Base-by-base conservation (phyloP, 139 green algal genomes). In the Auxenochlorella pyrenoidosa region DNA sequence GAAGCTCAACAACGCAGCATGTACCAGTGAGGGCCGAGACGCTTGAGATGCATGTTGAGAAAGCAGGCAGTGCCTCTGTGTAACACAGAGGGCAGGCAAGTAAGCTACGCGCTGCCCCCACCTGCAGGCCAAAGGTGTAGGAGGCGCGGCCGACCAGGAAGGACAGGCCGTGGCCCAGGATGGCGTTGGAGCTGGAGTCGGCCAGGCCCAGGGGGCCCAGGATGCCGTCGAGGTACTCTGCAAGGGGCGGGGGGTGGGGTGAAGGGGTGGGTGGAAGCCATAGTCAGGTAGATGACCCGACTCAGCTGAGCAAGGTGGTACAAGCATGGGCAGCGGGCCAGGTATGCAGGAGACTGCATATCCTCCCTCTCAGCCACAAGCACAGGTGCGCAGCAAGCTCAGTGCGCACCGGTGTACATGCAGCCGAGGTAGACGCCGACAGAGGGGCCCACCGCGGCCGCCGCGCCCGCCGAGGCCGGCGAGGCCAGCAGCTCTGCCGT, bases 391-490 rank as follows among this genome's bases (percentile, higher is more conserved):
- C 47, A 10, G 47, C 47, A 54, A 54, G 47, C 47, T 10, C 47
- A 54, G 6, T n/a, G n/a, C n/a, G n/a, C 44, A 79, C 82, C 82
- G 32, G 89, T 32, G 93, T 94, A 85, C 95, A 93, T 10, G 95
- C 93, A n/a, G 93, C 96, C 30, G 92, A 98, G 26, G 96, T 87
- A 68, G 88, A 93, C 76, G 88, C 95, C 63, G 90, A 97, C 73
- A 91, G 92, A 24, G 93, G 94, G 1, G 92, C 93, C 43, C n/a
- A 66, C 26, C 8, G 41, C n/a, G 5, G 16, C 32, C 1, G 66
- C 82, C 21, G 66, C 82, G 5, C 59, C 32, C 3, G 36, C 13
- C 16, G 40, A 43, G 16, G 60, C 79, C 30, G 79, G 34, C 22
- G 51, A 28, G 1, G n/a, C 77, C 43, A 86, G 54, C 78, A 88